Conservation (phyloP, 108 stramenopile species). For the Skeletonema tropicum region DNA sequence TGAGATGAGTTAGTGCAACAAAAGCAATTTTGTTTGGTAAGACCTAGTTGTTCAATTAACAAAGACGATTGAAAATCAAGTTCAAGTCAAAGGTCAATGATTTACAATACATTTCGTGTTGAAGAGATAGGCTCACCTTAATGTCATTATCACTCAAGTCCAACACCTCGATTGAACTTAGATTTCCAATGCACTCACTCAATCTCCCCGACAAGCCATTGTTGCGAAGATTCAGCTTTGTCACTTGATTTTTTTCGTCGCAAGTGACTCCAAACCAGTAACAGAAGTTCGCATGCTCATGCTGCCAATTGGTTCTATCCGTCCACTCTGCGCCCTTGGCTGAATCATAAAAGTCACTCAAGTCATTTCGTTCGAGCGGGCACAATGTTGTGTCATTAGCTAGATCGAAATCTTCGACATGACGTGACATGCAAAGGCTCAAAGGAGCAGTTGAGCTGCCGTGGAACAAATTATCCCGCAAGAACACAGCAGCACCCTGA, state of each 20-base stretch:
- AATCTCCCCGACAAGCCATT: too few relatives aligned
- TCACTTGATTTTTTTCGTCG: background rate
- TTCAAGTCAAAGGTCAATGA: too few relatives aligned
- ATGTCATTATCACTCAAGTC: constrained; percentile 64
- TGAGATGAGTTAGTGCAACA: background rate
- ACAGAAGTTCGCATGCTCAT: background rate
- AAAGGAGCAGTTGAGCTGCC: background rate
- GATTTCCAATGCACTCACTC: too few relatives aligned
- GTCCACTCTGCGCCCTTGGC: constrained; percentile 1
- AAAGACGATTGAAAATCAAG: too few relatives aligned
- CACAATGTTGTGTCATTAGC: background rate
- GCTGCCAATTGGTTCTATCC: background rate
- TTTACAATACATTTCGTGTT: background rate
- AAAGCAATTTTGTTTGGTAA: background rate
- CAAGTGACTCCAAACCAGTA: constrained; percentile 2
- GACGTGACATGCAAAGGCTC: background rate
- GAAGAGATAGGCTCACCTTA: background rate
- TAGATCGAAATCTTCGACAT: constrained; percentile 12
- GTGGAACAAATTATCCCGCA: background rate
- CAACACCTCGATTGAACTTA: too few relatives aligned
- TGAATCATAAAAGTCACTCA: background rate
- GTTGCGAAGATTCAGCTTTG: constrained; percentile 15
- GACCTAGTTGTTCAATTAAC: too few relatives aligned
- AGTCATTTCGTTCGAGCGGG: background rate
- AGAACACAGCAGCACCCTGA: background rate